Conservation (phyloP, 495 filamentous ascomycete species). For the Penicillium simplicissimum region DNA sequence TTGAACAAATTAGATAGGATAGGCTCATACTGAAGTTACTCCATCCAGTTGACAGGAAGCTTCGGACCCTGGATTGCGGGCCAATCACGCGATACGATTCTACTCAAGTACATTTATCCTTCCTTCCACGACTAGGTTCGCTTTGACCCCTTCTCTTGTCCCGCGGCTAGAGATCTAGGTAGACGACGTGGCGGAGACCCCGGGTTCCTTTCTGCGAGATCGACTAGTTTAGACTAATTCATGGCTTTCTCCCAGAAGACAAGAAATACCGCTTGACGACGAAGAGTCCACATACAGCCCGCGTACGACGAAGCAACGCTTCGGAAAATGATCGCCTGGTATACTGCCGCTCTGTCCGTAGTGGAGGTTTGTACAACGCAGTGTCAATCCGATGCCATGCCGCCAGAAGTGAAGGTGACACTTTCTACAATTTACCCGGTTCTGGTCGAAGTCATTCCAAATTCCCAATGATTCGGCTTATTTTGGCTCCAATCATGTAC, state of each 20-base stretch:
- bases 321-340: not conserved
- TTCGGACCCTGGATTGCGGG: not conserved
- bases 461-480: too few species aligned
- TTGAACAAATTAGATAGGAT: not conserved
- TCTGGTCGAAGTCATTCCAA: not conserved
- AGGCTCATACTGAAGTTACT: too few species aligned
- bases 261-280: not conserved
- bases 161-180: not conserved
- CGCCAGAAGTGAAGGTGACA: not conserved
- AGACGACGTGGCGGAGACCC: not conserved
- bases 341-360: not conserved
- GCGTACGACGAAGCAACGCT: not conserved
- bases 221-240: too few species aligned
- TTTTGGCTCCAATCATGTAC: too few species aligned
- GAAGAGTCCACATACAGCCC: not conserved
- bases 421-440: not conserved
- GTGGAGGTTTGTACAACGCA: not conserved
- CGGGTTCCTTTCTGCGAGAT: not conserved
- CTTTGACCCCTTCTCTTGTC: not conserved
- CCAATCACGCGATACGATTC: not conserved
- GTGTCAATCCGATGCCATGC: not conserved
- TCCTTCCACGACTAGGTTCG: not conserved
- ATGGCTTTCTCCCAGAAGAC: too few species aligned
- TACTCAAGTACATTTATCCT: too few species aligned
- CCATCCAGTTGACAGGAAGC: not conserved